phyloP scores from a whole-genome alignment of 1,284 basidiomycete species.

The Ceratobasidium sp. region DNA sequence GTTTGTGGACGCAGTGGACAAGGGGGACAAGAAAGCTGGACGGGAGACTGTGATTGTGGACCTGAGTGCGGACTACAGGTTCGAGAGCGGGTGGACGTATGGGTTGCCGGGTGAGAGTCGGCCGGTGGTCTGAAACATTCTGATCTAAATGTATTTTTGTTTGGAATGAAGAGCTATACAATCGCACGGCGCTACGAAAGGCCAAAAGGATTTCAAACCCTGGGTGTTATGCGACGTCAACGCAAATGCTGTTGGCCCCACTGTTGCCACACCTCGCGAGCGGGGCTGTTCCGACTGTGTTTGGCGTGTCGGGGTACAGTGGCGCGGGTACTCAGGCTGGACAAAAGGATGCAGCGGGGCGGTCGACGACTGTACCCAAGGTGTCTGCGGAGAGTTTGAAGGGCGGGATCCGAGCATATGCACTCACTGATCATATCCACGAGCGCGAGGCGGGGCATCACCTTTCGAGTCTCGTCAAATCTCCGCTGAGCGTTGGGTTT shows the following conservation, averaged over 20 bases:
- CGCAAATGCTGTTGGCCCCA: conserved; percentile 91
- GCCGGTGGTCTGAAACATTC: conserved; percentile 24
- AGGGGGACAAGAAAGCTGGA: conserved; percentile 68
- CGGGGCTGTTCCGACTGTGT: conserved; percentile 82
- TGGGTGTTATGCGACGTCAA: conserved; percentile 95
- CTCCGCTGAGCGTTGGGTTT: conserved; percentile 79
- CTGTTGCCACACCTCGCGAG: conserved; percentile 77
- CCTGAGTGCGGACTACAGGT: conserved; percentile 94
- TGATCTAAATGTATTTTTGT: conserved; percentile 46
- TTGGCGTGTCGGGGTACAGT: conserved; percentile 93
- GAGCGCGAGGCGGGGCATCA: conserved; percentile 93
- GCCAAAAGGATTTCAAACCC: conserved; percentile 95
- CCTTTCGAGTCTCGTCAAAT: conserved; percentile 69
- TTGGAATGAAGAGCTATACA: conserved; percentile 81
- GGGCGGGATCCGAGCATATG: conserved; percentile 84
- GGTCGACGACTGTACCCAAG: conserved; percentile 83
- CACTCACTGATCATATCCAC: conserved; percentile 97
- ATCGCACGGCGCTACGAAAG: conserved; percentile 71
- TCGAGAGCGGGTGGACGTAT: conserved; percentile 92
- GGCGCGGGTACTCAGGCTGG: conserved; percentile 91
- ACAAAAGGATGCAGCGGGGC: conserved; percentile 70
- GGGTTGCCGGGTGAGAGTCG: conserved; percentile 94
- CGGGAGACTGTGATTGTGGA: conserved; percentile 86
- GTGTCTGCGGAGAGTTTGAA: conserved; percentile 79
- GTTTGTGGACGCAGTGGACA: conserved; percentile 95